A percentile compares a stretch with the other conserved stretches of the same genome.
Evolutionary conservation across 176 grass and related monocot species (phyloP).

Genomic region (Avena eriantha): DNA sequence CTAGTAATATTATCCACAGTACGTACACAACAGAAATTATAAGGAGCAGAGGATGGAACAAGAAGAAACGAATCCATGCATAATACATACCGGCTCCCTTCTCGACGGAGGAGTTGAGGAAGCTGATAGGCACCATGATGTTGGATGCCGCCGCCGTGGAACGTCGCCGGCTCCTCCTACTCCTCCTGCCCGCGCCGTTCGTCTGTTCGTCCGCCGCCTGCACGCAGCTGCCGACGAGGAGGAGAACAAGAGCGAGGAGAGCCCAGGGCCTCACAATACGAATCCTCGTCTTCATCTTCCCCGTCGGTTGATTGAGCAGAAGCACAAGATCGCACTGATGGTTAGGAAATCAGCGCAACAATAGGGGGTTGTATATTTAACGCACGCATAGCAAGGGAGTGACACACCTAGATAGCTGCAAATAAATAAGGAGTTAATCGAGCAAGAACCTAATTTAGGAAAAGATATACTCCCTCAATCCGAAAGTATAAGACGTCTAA

Average conservation of each 20-base stretch:
- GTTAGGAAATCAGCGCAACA: neutral
- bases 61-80: neutral
- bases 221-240: slow-evolving; percentile 16
- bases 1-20: too few relatives aligned
- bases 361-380: slow-evolving; percentile 14
- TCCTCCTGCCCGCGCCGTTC: neutral
- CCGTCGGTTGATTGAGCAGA: neutral
- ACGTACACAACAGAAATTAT: neutral
- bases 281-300: neutral
- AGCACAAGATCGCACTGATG: neutral
- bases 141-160: neutral
- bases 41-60: neutral
- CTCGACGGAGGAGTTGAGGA: slow-evolving; percentile 64
- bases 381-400: slow-evolving; percentile 49
- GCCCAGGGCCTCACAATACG: neutral
- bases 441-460: neutral
- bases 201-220: neutral
- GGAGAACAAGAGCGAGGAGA: neutral
- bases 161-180: slow-evolving; percentile 14
- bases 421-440: neutral
- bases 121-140: slow-evolving; percentile 64
- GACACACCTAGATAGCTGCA: slow-evolving; percentile 51
- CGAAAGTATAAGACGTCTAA: too few relatives aligned
- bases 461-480: neutral
- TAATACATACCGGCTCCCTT: slow-evolving; percentile 63